Conservation (phyloP, 192 early-diverging fungal species). For the Mortierella alpina region DNA sequence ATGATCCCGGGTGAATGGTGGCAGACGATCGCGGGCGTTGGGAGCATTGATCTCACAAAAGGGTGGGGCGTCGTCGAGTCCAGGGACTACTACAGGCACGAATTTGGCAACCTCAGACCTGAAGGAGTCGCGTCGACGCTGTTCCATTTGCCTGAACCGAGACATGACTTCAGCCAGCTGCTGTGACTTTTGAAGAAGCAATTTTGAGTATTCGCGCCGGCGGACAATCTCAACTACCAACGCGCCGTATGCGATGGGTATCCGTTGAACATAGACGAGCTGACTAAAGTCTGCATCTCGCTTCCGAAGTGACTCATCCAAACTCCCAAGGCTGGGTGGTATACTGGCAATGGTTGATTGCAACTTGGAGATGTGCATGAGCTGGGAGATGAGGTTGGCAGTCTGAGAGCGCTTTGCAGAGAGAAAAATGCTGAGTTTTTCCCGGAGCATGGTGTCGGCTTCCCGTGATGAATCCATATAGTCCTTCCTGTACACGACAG, state of each 20-base stretch:
- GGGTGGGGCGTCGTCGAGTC: constrained; percentile 57
- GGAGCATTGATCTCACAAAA: constrained; percentile 61
- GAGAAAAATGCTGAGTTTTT: constrained; percentile 43
- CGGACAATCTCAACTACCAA: constrained; percentile 63
- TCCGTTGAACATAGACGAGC: constrained; percentile 53
- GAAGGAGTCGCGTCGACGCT: constrained; percentile 53
- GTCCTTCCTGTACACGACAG: constrained; percentile 56
- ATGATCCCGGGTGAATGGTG: constrained; percentile 55
- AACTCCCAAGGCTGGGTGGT: constrained; percentile 35
- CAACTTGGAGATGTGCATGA: constrained; percentile 55
- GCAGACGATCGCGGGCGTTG: constrained; percentile 42
- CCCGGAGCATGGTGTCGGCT: constrained; percentile 40
- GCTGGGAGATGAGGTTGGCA: constrained; percentile 48
- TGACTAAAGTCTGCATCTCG: constrained; percentile 47
- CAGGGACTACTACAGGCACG: constrained; percentile 51
- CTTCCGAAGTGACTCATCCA: constrained; percentile 48
- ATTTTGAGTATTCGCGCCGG: constrained; percentile 60
- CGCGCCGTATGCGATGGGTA: constrained; percentile 63
- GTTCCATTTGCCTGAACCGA: constrained; percentile 51
- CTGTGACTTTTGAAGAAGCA: constrained; percentile 55
- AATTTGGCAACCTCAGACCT: constrained; percentile 54
- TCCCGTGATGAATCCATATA: constrained; percentile 39
- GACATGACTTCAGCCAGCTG: constrained; percentile 55
- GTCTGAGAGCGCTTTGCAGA: constrained; percentile 51
- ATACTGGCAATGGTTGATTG: constrained; percentile 57